Evolutionary conservation across 352 stramenopile genomes (phyloP).

Genomic region (Globisporangium rhizosaccharum): DNA sequence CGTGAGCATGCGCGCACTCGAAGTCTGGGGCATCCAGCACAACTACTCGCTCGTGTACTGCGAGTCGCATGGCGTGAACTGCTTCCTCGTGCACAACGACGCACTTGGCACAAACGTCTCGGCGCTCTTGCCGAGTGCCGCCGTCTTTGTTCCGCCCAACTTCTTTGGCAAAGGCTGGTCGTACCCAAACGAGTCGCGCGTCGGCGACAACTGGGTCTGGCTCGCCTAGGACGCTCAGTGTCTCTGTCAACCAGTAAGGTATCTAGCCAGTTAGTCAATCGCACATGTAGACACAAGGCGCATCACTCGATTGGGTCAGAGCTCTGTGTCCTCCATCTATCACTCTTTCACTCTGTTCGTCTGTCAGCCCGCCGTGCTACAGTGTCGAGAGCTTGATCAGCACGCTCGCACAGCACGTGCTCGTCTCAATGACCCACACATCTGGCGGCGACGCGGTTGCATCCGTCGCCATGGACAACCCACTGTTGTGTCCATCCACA

Average conservation of each 20-base stretch:
- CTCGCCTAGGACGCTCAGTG: background rate
- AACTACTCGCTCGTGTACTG: constrained; percentile 75
- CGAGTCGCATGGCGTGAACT: constrained; percentile 73
- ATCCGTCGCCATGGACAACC: background rate
- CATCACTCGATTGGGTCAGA: background rate
- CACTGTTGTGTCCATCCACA: background rate
- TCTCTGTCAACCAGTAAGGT: background rate
- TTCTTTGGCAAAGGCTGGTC: constrained; percentile 57
- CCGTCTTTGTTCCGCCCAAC: constrained; percentile 49
- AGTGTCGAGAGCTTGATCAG: constrained; percentile 39
- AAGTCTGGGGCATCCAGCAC: constrained; percentile 29
- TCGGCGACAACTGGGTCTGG: constrained; percentile 48
- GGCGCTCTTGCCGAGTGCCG: constrained; percentile 21
- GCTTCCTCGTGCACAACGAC: constrained; percentile 60
- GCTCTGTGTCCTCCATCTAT: background rate
- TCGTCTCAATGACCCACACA: constrained; percentile 75
- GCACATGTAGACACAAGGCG: background rate
- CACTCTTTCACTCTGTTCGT: background rate
- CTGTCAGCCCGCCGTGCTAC: background rate
- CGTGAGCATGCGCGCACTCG: constrained; percentile 41
- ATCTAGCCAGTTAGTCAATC: background rate
- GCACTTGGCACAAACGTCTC: constrained; percentile 32
- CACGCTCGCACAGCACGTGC: constrained; percentile 69
- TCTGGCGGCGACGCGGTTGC: background rate
- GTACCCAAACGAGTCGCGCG: constrained; percentile 36